phyloP scores from a whole-genome alignment of 1,284 basidiomycete genomes.

The Heterobasidion parviporum region DNA sequence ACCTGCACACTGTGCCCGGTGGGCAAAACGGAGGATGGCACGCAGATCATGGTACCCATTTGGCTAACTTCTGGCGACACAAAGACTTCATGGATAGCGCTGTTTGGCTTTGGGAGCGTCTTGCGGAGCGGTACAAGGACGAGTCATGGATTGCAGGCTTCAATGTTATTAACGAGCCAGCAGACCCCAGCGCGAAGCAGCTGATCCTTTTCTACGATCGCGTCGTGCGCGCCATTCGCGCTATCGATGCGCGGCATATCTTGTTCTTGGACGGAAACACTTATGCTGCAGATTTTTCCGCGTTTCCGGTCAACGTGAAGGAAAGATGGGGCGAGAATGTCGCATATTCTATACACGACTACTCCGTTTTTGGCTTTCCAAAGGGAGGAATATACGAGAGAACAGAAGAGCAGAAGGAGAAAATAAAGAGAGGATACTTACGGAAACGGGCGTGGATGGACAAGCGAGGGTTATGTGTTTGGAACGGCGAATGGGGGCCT shows the following conservation, averaged over 20 bases:
- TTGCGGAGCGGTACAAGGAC: conserved; percentile 58
- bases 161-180: conserved; percentile 73
- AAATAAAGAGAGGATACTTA: conserved; percentile 47
- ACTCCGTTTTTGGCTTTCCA: conserved; percentile 65
- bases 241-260: conserved; percentile 55
- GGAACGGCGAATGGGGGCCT: conserved; percentile 74
- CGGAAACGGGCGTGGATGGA: conserved; percentile 69
- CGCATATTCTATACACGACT: conserved; percentile 75
- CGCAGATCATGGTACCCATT: conserved; percentile 42
- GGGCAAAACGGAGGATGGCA: conserved; percentile 55
- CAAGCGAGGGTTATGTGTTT: conserved; percentile 52
- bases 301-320: conserved; percentile 50
- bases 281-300: conserved; percentile 66
- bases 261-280: conserved; percentile 69
- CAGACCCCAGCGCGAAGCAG: conserved; percentile 45
- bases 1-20: conserved; percentile 54
- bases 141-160: conserved; percentile 66
- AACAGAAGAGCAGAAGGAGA: conserved; percentile 41
- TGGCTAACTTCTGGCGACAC: conserved; percentile 62
- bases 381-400: conserved; percentile 41
- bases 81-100: conserved; percentile 71
- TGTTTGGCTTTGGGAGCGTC: conserved; percentile 60
- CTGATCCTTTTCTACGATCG: conserved; percentile 59
- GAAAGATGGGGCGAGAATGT: conserved; percentile 45
- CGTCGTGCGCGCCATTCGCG: conserved; percentile 53